Conservation (phyloP, 176 grass and related monocot species). For the Musa beccarii region DNA sequence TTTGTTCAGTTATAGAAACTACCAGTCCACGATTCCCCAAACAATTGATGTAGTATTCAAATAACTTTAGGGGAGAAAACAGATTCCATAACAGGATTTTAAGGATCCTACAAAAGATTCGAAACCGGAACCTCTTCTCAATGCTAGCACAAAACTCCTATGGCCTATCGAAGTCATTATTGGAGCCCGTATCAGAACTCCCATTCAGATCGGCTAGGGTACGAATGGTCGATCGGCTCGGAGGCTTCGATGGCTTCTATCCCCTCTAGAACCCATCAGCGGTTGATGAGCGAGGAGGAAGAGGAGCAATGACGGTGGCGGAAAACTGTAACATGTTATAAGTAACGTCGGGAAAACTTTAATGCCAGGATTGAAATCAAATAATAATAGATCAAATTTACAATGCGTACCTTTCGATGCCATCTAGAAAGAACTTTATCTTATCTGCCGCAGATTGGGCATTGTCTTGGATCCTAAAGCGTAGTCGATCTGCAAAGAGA, state of each 20-base stretch:
- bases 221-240: slow-evolving; percentile 51
- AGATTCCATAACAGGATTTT: background rate
- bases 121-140: slow-evolving; percentile 56
- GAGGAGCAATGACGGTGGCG: background rate
- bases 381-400: too few species aligned
- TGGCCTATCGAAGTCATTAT: slow-evolving; percentile 48
- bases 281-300: background rate
- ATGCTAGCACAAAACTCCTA: slow-evolving; percentile 1
- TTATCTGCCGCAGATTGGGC: too few species aligned
- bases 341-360: too few species aligned
- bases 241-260: slow-evolving; percentile 19
- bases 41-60: slow-evolving; percentile 1
- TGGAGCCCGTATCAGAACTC: slow-evolving; percentile 29
- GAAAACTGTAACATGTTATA: too few species aligned
- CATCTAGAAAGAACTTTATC: too few species aligned
- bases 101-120: background rate
- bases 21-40: background rate
- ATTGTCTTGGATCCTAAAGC: too few species aligned
- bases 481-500: too few species aligned
- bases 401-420: too few species aligned
- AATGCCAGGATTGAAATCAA: too few species aligned
- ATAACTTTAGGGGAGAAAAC: slow-evolving; percentile 3
- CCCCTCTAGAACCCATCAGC: too few species aligned
- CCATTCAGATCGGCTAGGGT: slow-evolving; percentile 80
- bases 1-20: background rate